phyloP scores from a whole-genome alignment of 2,329 filamentous ascomycete species.

The Biscogniauxia mediterranea region DNA sequence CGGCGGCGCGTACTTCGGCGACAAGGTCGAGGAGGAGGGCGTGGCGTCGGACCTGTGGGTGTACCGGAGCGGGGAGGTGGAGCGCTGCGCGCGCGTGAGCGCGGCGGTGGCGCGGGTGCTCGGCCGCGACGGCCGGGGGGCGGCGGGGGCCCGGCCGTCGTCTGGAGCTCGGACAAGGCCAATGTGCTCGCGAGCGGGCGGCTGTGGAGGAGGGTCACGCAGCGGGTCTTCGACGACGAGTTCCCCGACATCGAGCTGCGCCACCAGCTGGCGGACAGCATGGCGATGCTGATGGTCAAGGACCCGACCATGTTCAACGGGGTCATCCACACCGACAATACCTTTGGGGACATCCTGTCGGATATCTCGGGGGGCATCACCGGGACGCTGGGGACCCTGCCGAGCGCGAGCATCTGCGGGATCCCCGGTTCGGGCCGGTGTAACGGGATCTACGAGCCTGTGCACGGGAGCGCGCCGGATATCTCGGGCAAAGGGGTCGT shows the following conservation, averaged over 20 bases:
- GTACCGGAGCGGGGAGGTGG: conserved; percentile 44
- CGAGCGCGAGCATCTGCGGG: conserved; percentile 44
- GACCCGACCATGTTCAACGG: conserved; percentile 47
- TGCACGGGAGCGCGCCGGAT: conserved; percentile 72
- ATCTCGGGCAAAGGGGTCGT: conserved; percentile 75
- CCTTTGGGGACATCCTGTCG: conserved; percentile 47
- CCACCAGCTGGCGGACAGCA: conserved; percentile 48
- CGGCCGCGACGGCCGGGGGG: neutral
- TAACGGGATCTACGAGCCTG: conserved; percentile 71
- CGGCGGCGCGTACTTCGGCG: conserved; percentile 49
- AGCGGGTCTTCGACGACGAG: conserved; percentile 40
- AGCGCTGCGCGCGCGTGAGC: conserved; percentile 44
- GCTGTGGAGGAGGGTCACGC: conserved; percentile 46
- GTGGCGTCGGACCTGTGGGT: conserved; percentile 47
- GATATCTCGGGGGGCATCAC: conserved; percentile 46
- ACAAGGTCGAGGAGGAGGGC: conserved; percentile 43
- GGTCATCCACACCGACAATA: conserved; percentile 43
- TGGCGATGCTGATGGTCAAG: conserved; percentile 48
- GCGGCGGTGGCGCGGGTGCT: neutral
- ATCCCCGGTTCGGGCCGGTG: conserved; percentile 38
- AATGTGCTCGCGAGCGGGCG: conserved; percentile 51
- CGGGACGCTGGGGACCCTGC: conserved; percentile 44
- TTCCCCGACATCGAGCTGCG: conserved; percentile 42
- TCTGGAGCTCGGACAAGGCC: conserved; percentile 42
- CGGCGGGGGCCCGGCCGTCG: neutral